These are phyloP conservation scores for Xylaria polymorpha DNA, from an alignment of 2,329 filamentous ascomycete species.

Conservation along the genomic window DNA sequence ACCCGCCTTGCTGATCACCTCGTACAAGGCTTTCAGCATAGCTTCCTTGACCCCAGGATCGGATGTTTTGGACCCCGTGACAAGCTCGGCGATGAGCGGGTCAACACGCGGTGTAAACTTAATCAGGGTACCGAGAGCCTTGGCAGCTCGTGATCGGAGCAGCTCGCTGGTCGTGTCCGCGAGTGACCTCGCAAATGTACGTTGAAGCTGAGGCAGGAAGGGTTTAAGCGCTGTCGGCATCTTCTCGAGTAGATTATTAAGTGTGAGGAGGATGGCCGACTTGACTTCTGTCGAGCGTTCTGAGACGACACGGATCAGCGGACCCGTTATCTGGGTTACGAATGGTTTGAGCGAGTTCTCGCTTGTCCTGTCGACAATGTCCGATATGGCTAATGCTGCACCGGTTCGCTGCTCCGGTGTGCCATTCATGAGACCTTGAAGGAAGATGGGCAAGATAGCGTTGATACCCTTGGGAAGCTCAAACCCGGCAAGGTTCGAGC, in stretches of 20 bases:
- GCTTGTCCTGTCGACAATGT: slow-evolving; percentile 93
- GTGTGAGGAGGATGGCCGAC: slow-evolving; percentile 89
- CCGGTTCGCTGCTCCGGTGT: slow-evolving; percentile 91
- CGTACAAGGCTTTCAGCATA: slow-evolving; percentile 96
- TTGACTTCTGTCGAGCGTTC: slow-evolving; percentile 97
- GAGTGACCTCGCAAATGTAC: slow-evolving; percentile 95
- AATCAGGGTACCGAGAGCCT: slow-evolving; percentile 93
- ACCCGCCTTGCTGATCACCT: slow-evolving; percentile 95
- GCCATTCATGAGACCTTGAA: slow-evolving; percentile 98
- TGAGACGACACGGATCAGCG: slow-evolving; percentile 96
- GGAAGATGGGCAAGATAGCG: slow-evolving; percentile 93
- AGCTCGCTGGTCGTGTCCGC: slow-evolving; percentile 93
- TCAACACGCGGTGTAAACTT: slow-evolving; percentile 95
- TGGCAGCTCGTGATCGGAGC: slow-evolving; percentile 87
- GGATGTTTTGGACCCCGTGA: slow-evolving; percentile 92
- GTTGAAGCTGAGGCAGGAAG: slow-evolving; percentile 94
- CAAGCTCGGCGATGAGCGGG: slow-evolving; percentile 89
- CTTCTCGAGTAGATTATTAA: slow-evolving; percentile 96
- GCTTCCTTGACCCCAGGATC: slow-evolving; percentile 90
- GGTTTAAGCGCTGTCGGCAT: slow-evolving; percentile 95
- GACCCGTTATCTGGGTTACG: slow-evolving; percentile 96
- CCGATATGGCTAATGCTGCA: slow-evolving; percentile 91
- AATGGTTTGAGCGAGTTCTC: slow-evolving; percentile 90
- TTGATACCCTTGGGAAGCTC: slow-evolving; percentile 95
- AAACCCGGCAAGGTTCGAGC: slow-evolving; percentile 87